Conservation (phyloP, 257 asterid species). For the Solanum medicagineum region DNA sequence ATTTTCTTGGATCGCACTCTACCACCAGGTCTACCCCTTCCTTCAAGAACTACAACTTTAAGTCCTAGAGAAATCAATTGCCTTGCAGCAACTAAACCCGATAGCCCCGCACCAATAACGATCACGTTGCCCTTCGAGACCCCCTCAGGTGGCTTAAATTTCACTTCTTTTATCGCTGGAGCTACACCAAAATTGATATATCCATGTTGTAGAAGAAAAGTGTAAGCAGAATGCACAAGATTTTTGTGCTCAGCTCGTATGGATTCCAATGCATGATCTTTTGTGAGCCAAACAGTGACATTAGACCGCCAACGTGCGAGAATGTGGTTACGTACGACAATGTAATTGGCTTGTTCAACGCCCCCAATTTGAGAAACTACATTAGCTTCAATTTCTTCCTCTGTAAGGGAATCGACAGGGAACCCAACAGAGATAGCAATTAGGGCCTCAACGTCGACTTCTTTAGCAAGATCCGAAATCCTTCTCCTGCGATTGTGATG, state of each 20-base stretch:
- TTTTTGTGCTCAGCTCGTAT: slow-evolving; percentile 86
- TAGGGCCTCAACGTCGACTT: slow-evolving; percentile 81
- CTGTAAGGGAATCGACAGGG: slow-evolving; percentile 86
- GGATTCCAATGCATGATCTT: slow-evolving; percentile 85
- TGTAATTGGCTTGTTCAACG: slow-evolving; percentile 70
- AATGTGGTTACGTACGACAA: slow-evolving; percentile 85
- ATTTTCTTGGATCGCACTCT: slow-evolving; percentile 75
- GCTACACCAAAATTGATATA: slow-evolving; percentile 87
- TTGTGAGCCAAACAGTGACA: slow-evolving; percentile 73
- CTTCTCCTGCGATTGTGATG: slow-evolving; percentile 39
- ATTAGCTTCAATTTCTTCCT: slow-evolving; percentile 93
- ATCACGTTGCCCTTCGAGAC: slow-evolving; percentile 43
- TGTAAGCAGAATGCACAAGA: slow-evolving; percentile 71
- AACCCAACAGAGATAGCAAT: slow-evolving; percentile 93
- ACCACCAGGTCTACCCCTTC: slow-evolving; percentile 80
- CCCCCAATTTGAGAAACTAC: slow-evolving; percentile 83
- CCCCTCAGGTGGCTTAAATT: slow-evolving; percentile 31
- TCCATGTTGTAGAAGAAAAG: slow-evolving; percentile 71
- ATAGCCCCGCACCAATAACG: slow-evolving; percentile 80
- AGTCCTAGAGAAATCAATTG: slow-evolving; percentile 80
- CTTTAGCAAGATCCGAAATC: slow-evolving; percentile 62
- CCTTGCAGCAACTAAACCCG: slow-evolving; percentile 88
- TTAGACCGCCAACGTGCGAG: slow-evolving; percentile 85
- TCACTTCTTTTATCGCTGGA: slow-evolving; percentile 58
- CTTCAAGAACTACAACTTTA: slow-evolving; percentile 81